Conservation (phyloP, 306 rosid genomes). For the Geum urbanum region DNA sequence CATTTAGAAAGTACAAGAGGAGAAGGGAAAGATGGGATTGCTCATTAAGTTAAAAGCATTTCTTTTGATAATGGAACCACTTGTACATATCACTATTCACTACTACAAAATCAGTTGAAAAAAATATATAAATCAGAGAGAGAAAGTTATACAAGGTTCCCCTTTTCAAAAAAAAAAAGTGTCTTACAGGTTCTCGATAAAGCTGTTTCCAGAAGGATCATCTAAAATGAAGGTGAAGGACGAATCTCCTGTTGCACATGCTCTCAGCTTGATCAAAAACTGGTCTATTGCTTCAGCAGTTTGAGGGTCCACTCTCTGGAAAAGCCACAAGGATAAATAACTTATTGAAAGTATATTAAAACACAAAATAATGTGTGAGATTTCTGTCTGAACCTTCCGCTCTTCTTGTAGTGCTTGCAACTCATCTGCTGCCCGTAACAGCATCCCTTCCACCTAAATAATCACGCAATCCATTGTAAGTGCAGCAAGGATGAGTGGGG, state of each 20-base stretch:
- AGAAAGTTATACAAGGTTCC: neutral
- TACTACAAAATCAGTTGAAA: neutral
- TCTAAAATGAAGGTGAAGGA: constrained; percentile 75
- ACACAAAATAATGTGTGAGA: neutral
- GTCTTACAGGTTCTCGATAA: constrained; percentile 89
- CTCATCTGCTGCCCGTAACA: constrained; percentile 72
- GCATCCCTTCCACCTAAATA: constrained; percentile 82
- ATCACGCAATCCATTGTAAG: constrained; percentile 19
- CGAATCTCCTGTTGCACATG: constrained; percentile 60
- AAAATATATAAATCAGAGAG: neutral
- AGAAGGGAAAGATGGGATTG: neutral
- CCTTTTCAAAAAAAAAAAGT: constrained; percentile 8
- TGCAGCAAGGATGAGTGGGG: neutral
- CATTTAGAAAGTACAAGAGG: neutral
- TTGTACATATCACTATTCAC: neutral
- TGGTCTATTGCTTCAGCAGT: constrained; percentile 82
- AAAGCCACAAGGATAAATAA: constrained; percentile 29
- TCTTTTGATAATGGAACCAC: neutral
- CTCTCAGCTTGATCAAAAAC: constrained; percentile 69
- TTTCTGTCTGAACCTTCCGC: constrained; percentile 57
- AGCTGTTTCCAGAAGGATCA: constrained; percentile 98
- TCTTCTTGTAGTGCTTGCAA: constrained; percentile 83
- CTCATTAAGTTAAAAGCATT: neutral
- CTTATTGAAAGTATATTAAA: neutral
- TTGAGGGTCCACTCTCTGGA: constrained; percentile 71